phyloP scores from a whole-genome alignment of 148 eudicot genomes.

The Chenopodium berlandieri region DNA sequence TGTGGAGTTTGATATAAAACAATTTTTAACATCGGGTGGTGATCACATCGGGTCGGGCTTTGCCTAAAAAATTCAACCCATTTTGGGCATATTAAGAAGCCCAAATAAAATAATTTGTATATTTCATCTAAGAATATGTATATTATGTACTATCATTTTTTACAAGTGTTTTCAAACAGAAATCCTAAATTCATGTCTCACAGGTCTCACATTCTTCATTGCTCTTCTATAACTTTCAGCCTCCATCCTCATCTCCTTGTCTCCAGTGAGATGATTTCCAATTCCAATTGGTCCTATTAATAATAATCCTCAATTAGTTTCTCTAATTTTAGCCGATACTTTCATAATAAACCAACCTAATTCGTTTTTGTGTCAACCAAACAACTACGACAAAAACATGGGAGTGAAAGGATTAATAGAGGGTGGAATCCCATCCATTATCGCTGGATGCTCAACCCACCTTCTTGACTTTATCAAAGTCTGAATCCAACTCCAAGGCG shows the following conservation, averaged over 20 bases:
- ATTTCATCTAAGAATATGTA: no score
- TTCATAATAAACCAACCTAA: no score
- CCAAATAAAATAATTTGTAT: no score
- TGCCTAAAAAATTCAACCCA: no score
- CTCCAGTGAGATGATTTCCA: constrained; percentile 62
- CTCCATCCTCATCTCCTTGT: constrained; percentile 72
- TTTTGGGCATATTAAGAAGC: no score
- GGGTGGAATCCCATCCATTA: constrained; percentile 65
- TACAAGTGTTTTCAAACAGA: background rate
- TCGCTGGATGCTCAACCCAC: constrained; percentile 64
- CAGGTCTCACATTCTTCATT: constrained; percentile 62
- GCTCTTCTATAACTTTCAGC: constrained; percentile 54
- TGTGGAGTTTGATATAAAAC: no score
- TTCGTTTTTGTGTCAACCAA: no score
- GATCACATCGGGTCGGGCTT: no score
- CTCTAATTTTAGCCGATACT: no score
- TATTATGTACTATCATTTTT: no score
- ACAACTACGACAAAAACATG: constrained; percentile 25
- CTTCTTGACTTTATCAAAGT: constrained; percentile 68
- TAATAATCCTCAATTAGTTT: background rate
- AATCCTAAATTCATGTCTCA: constrained; percentile 49
- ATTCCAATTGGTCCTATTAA: constrained; percentile 46
- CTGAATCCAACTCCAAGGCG: constrained; percentile 76
- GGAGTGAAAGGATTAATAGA: constrained; percentile 68
- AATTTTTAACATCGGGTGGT: no score